These are phyloP conservation scores for Peronospora farinosa DNA, from an alignment of 352 stramenopile species.

Conservation along the genomic window DNA sequence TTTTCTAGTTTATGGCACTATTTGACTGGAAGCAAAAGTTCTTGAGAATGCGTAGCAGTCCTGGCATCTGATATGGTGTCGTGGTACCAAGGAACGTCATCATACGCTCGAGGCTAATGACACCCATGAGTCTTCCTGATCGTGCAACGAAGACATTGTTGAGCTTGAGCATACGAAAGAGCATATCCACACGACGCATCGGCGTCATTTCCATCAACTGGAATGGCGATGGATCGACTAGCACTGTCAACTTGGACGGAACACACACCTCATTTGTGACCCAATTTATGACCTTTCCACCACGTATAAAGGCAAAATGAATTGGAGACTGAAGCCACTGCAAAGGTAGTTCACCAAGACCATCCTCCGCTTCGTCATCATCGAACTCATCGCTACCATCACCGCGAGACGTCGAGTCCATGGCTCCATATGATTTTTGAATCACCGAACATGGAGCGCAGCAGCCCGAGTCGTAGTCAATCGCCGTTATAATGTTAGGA, in stretches of 20 bases:
- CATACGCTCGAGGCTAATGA: slow-evolving; percentile 70
- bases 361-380: slow-evolving; percentile 13
- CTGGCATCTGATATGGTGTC: slow-evolving; percentile 51
- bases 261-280: slow-evolving; percentile 59
- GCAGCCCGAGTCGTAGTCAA: slow-evolving; percentile 7
- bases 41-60: slow-evolving; percentile 41
- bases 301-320: slow-evolving; percentile 61
- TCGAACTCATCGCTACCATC: slow-evolving; percentile 12
- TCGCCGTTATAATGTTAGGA: slow-evolving; percentile 10
- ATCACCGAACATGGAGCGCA: slow-evolving; percentile 12
- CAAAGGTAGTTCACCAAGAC: slow-evolving; percentile 14
- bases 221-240: slow-evolving; percentile 74
- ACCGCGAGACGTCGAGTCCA: slow-evolving; percentile 11
- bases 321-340: slow-evolving; percentile 47
- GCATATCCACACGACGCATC: slow-evolving; percentile 75
- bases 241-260: slow-evolving; percentile 59
- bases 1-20: too few relatives aligned
- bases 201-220: slow-evolving; percentile 81
- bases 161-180: slow-evolving; percentile 87
- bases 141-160: slow-evolving; percentile 85
- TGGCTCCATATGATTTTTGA: slow-evolving; percentile 19
- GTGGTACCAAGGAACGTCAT: slow-evolving; percentile 79
- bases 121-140: slow-evolving; percentile 65
- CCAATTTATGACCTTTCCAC: slow-evolving; percentile 74
- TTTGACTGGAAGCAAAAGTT: slow-evolving; percentile 20